Evolutionary conservation across 2,329 filamentous ascomycete species (phyloP).

Genomic region (Rhytidhysteron rufulum): DNA sequence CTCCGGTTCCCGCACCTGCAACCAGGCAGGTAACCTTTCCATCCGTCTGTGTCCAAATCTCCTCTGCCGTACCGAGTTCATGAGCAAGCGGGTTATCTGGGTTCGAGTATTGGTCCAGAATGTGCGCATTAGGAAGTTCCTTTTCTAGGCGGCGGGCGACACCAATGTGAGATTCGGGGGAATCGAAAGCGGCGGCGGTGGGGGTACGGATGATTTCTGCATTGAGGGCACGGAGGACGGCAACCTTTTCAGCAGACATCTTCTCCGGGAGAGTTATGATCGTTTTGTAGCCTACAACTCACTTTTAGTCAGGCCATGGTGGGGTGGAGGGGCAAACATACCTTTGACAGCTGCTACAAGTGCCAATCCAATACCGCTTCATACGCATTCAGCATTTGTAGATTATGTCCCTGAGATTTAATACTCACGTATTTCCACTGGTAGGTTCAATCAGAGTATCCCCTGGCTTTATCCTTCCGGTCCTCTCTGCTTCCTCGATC

Average conservation of each 20-base stretch:
- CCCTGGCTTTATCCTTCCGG: slow-evolving; percentile 90
- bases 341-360: slow-evolving; percentile 90
- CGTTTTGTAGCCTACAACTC: slow-evolving; percentile 68
- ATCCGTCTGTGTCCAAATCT: slow-evolving; percentile 88
- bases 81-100: slow-evolving; percentile 88
- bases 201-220: slow-evolving; percentile 97
- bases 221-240: slow-evolving; percentile 86
- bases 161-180: slow-evolving; percentile 93
- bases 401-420: too few relatives aligned
- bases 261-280: slow-evolving; percentile 99
- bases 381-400: slow-evolving; percentile 30
- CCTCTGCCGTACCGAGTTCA: slow-evolving; percentile 89
- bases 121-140: slow-evolving; percentile 95
- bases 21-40: slow-evolving; percentile 80
- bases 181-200: slow-evolving; percentile 91
- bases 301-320: too few relatives aligned
- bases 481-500: slow-evolving; percentile 92
- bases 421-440: slow-evolving; percentile 74
- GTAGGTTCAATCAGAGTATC: slow-evolving; percentile 98
- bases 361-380: slow-evolving; percentile 80
- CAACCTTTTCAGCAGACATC: slow-evolving; percentile 98
- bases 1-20: slow-evolving; percentile 90
- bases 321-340: too few relatives aligned
- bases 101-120: slow-evolving; percentile 95
- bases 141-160: slow-evolving; percentile 86